Evolutionary conservation across 2,329 filamentous ascomycete species (phyloP), one percentile per base, ranked within the genome.

Genomic region (Dendrostoma leiphaemia): DNA sequence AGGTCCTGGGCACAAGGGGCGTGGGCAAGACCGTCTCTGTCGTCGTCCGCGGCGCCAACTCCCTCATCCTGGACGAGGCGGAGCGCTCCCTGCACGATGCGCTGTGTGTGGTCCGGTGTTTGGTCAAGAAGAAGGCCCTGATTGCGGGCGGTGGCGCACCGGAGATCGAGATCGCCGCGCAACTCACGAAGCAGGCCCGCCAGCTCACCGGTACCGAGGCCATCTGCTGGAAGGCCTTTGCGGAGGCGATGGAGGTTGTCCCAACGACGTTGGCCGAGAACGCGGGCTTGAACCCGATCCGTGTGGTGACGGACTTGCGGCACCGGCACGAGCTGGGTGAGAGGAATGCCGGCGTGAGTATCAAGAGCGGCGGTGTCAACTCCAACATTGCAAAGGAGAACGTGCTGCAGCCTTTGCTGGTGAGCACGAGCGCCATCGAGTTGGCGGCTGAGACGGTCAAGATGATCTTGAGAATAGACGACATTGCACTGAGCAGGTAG

Each of bases 61-160:
- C 80, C 57, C 80, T 99, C 61, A 97, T 99, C 67, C 80, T 99
- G 47, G 94, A 99, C 69, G 94, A 99, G 76, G 95, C 94, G 1
- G 94, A 97, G 80, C 90, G 94, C 65, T 94, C 89, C 62, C 82
- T 99, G 52, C 94, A 99, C 80, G 94, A 99, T 66, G 94, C 94
- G 28, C 91, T 97, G 61, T 99, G 94, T 70, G 94, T 97, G 48
- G 92, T 99, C 64, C 89, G 94, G 64, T 99, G 94, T 69, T 77
- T 99, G 58, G 94, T 99, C 63, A 99, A 99, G 85, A 99, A 97
- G 85, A 96, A 95, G 77, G 94, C 94, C n/a, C 84, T 99, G 54
- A 96, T 99, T 65, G 93, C 95, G 13, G 94, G 94, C 72, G 94
- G 94, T 66, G 94, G 94, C 69, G 94, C 94, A 2, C 90, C 94